These are phyloP conservation scores for Boletus fagicola DNA, from an alignment of 768 basidiomycete genomes.

Conservation along the genomic window DNA sequence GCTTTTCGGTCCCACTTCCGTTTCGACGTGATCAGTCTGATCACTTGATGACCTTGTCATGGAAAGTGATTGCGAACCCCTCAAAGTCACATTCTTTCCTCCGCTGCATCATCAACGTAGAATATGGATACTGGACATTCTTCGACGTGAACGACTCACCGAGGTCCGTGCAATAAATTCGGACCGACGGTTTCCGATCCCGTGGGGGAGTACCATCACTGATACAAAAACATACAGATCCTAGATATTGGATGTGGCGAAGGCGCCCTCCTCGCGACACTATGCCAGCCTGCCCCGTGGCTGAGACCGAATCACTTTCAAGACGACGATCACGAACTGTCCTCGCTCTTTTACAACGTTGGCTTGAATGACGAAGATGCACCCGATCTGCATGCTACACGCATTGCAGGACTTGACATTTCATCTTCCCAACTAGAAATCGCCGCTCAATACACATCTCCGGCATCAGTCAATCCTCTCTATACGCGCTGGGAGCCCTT, in stretches of 20 bases:
- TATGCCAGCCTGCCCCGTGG: slow-evolving; percentile 77
- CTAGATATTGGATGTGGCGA: slow-evolving; percentile 86
- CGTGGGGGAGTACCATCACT: neutral
- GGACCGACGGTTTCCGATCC: neutral
- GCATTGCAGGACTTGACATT: slow-evolving; percentile 70
- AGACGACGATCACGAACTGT: slow-evolving; percentile 20
- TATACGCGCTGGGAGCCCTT: slow-evolving; percentile 68
- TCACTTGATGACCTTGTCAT: slow-evolving; percentile 14
- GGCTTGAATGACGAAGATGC: slow-evolving; percentile 39
- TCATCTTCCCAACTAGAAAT: slow-evolving; percentile 50
- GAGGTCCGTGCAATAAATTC: slow-evolving; percentile 39
- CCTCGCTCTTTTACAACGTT: slow-evolving; percentile 23
- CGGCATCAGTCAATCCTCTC: slow-evolving; percentile 33
- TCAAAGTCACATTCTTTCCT: slow-evolving; percentile 64
- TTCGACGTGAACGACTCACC: slow-evolving; percentile 55
- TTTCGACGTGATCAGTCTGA: slow-evolving; percentile 7
- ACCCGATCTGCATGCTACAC: slow-evolving; percentile 55
- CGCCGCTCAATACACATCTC: slow-evolving; percentile 49
- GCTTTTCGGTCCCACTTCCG: neutral
- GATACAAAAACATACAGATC: slow-evolving; percentile 43
- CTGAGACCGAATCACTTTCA: slow-evolving; percentile 36
- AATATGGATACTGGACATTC: slow-evolving; percentile 65
- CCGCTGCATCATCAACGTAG: slow-evolving; percentile 65
- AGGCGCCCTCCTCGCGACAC: slow-evolving; percentile 65
- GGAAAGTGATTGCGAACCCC: slow-evolving; percentile 17